phyloP scores from a whole-genome alignment of 768 basidiomycete species.

The Boletus rex-veris region DNA sequence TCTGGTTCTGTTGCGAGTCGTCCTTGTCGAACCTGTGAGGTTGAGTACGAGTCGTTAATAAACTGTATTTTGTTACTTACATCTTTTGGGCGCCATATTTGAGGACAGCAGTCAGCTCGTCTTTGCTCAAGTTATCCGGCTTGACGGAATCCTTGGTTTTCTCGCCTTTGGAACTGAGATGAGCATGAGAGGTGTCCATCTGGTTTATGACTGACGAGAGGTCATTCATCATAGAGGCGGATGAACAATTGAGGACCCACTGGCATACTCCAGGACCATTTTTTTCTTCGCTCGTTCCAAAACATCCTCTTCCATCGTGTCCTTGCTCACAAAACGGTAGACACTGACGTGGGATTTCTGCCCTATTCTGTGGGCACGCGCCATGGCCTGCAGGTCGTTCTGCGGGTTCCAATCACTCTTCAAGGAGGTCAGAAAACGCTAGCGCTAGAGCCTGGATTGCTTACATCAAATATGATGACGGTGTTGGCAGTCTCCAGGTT shows the following conservation, averaged over 20 bases:
- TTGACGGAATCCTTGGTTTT: slow-evolving; percentile 65
- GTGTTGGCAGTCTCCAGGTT: slow-evolving; percentile 99
- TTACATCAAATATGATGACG: slow-evolving; percentile 96
- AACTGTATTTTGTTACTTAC: slow-evolving; percentile 40
- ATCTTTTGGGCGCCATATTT: slow-evolving; percentile 99
- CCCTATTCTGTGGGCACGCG: slow-evolving; percentile 97
- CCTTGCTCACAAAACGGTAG: slow-evolving; percentile 97
- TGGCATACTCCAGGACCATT: slow-evolving; percentile 99
- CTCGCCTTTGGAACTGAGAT: slow-evolving; percentile 78
- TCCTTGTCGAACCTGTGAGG: slow-evolving; percentile 89
- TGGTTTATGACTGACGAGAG: slow-evolving; percentile 88
- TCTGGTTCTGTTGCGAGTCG: slow-evolving; percentile 86
- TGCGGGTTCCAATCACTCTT: slow-evolving; percentile 99
- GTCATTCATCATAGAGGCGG: slow-evolving; percentile 6
- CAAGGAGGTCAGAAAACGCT: slow-evolving; percentile 11
- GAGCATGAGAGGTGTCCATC: slow-evolving; percentile 98
- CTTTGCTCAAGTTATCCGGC: slow-evolving; percentile 86
- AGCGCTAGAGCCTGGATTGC: slow-evolving; percentile 27
- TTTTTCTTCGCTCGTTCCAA: slow-evolving; percentile 98
- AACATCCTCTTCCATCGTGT: slow-evolving; percentile 99
- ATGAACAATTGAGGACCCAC: slow-evolving; percentile 51
- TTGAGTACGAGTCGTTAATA: slow-evolving; percentile 8
- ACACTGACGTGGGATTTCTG: slow-evolving; percentile 99
- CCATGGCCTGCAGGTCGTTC: slow-evolving; percentile 99
- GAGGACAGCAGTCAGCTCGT: slow-evolving; percentile 94